Percentiles rank a stretch among this genome's conserved stretches.
phyloP scores from a whole-genome alignment of 1,284 basidiomycete species.

The Tilletia caries region DNA sequence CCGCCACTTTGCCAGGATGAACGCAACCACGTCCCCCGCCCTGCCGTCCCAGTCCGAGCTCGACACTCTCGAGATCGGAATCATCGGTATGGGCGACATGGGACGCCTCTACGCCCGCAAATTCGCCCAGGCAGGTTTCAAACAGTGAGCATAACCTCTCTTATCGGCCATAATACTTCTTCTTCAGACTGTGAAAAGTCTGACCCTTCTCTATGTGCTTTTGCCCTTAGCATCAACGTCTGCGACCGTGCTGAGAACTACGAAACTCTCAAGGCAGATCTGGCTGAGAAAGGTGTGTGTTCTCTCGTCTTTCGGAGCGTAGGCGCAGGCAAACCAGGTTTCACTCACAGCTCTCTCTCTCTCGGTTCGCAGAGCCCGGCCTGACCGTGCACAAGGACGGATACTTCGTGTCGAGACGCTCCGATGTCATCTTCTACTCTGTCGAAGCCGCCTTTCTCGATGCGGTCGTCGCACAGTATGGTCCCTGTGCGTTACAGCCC shows the following conservation, averaged over 20 bases:
- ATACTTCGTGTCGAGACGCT: conserved; percentile 74
- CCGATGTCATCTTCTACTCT: conserved; percentile 86
- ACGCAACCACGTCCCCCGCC: background rate
- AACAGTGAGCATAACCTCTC: conserved; percentile 61
- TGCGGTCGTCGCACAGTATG: conserved; percentile 77
- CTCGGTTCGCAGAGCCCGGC: conserved; percentile 57
- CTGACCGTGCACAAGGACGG: conserved; percentile 72
- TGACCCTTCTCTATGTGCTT: too few relatives aligned
- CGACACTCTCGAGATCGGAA: conserved; percentile 46
- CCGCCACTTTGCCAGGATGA: background rate
- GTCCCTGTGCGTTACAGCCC: conserved; percentile 83
- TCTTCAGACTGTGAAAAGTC: too few relatives aligned
- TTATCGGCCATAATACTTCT: too few relatives aligned
- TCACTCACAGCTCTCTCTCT: too few relatives aligned
- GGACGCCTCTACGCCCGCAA: conserved; percentile 83
- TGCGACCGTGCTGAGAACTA: conserved; percentile 82
- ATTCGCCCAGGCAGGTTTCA: conserved; percentile 74
- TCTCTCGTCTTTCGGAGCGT: too few relatives aligned
- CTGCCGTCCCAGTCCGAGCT: background rate
- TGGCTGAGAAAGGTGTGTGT: conserved; percentile 60
- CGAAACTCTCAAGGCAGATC: conserved; percentile 65
- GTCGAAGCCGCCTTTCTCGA: conserved; percentile 90
- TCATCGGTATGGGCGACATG: conserved; percentile 67
- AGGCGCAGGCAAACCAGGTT: too few relatives aligned
- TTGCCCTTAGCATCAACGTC: conserved; percentile 70